Evolutionary conservation across 257 asterid genomes (phyloP).

Genomic region (Solanum corneliomulleri): DNA sequence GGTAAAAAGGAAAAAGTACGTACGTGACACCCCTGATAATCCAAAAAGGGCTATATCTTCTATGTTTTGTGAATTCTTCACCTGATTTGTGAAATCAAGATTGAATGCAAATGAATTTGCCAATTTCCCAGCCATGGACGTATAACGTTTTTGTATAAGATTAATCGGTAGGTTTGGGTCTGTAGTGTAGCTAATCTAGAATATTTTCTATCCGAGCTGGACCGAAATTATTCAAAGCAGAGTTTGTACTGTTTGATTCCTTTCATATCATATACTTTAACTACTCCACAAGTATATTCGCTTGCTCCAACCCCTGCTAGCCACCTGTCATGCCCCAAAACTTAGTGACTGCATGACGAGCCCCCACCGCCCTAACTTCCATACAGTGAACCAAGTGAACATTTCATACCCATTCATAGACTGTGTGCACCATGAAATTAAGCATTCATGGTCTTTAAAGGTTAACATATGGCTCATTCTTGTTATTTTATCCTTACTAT

Average conservation of each 20-base stretch:
- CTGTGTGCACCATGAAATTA: background rate
- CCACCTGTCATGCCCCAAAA: background rate
- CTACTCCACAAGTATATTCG: background rate
- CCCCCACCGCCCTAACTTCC: background rate
- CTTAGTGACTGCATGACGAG: background rate
- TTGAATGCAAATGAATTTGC: background rate
- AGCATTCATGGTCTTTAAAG: background rate
- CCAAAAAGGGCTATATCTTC: background rate
- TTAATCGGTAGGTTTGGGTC: background rate
- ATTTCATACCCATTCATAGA: background rate
- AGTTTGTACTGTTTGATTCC: background rate
- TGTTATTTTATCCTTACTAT: background rate
- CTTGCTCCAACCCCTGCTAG: background rate
- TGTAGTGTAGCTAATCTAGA: background rate
- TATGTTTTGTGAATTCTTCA: background rate
- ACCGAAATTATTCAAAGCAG: background rate
- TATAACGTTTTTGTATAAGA: background rate
- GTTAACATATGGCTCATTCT: background rate
- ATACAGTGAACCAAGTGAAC: background rate
- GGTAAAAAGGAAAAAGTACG: background rate
- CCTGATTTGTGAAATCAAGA: background rate
- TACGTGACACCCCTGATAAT: background rate
- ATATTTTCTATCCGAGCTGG: background rate
- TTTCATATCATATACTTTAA: background rate
- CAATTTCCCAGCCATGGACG: background rate